Evolutionary conservation across 257 asterid genomes (phyloP).

Genomic region (Anisodus acutangulus): DNA sequence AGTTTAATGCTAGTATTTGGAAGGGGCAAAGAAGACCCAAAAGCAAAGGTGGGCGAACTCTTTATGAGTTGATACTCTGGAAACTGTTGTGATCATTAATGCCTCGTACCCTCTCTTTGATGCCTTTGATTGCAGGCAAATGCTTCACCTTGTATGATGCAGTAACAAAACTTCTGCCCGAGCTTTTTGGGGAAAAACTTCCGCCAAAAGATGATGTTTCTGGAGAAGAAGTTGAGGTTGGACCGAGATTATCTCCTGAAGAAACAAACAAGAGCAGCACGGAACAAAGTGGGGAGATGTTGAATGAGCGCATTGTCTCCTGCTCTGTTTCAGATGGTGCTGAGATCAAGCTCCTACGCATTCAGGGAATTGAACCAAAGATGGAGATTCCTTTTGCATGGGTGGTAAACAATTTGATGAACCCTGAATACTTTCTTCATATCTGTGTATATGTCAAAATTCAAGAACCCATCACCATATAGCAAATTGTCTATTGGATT

Average conservation of each 20-base stretch:
- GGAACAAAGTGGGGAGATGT: slow-evolving; percentile 45
- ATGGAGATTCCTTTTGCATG: slow-evolving; percentile 88
- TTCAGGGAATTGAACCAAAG: slow-evolving; percentile 90
- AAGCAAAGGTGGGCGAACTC: background rate
- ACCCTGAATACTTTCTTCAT: slow-evolving; percentile 94
- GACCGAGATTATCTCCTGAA: slow-evolving; percentile 44
- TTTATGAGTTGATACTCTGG: background rate
- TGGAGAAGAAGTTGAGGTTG: slow-evolving; percentile 50
- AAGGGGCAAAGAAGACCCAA: background rate
- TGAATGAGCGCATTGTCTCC: slow-evolving; percentile 31
- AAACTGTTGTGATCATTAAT: background rate
- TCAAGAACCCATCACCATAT: slow-evolving; percentile 46
- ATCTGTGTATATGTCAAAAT: slow-evolving; percentile 77
- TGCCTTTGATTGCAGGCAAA: slow-evolving; percentile 59
- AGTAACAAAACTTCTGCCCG: slow-evolving; percentile 66
- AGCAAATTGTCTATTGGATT: slow-evolving; percentile 28
- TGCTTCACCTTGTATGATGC: slow-evolving; percentile 77
- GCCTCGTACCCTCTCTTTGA: background rate
- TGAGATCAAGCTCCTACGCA: slow-evolving; percentile 71
- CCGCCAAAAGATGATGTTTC: slow-evolving; percentile 24
- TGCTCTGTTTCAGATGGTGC: slow-evolving; percentile 49
- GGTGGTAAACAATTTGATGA: slow-evolving; percentile 90
- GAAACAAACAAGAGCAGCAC: slow-evolving; percentile 45
- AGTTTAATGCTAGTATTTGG: background rate
- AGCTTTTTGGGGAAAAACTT: slow-evolving; percentile 56